A percentile compares a stretch with the other conserved stretches of the same genome.
Evolutionary conservation across 345 rosid genomes (phyloP).

Genomic region (Populus simonii): DNA sequence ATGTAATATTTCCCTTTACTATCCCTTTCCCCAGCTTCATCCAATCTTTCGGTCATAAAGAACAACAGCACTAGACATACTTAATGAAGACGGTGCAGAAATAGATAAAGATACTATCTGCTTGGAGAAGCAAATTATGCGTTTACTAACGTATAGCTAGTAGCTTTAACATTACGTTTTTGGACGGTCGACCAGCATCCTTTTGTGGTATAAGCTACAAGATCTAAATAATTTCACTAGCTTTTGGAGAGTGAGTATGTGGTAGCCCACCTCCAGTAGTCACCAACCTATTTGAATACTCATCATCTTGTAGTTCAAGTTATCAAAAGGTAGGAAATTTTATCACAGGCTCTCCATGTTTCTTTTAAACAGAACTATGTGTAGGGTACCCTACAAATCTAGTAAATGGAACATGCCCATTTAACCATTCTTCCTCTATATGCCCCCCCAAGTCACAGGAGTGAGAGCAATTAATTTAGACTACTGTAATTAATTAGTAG

Average conservation of each 20-base stretch:
- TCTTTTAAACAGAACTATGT: neutral
- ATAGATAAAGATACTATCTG: constrained; percentile 14
- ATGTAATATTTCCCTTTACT: constrained; percentile 14
- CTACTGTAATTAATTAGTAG: neutral
- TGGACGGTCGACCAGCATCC: neutral
- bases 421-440: neutral
- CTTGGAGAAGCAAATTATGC: neutral
- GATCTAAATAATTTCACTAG: neutral
- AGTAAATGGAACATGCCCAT: neutral
- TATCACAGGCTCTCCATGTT: neutral
- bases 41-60: constrained; percentile 17
- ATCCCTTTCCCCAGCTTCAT: neutral
- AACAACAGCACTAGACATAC: neutral
- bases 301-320: neutral
- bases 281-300: neutral
- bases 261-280: neutral
- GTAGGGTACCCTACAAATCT: neutral
- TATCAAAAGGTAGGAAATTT: neutral
- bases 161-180: constrained; percentile 2
- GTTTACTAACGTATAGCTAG: neutral
- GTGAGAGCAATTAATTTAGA: neutral
- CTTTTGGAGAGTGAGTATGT: neutral
- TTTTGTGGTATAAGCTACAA: neutral
- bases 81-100: constrained; percentile 18
- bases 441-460: neutral